phyloP scores from a whole-genome alignment of 2,329 filamentous ascomycete genomes.

The Fusarium tjaetaba region DNA sequence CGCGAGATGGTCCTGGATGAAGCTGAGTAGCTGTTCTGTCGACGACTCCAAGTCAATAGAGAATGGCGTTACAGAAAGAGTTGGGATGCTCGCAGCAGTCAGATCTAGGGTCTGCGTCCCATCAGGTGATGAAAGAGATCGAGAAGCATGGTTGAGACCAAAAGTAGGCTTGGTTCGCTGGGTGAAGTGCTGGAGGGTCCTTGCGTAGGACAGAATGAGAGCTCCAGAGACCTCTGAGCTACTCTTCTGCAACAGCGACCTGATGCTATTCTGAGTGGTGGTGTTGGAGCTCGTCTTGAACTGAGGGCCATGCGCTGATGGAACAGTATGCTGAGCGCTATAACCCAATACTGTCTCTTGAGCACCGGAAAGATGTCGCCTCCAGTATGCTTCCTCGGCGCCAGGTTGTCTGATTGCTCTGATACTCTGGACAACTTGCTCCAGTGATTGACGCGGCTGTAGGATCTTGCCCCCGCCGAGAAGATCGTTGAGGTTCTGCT shows the following conservation, averaged over 20 bases:
- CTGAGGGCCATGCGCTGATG: not conserved
- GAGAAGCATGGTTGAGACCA: slow-evolving; percentile 18
- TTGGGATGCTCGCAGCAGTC: not conserved
- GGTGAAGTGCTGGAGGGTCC: not conserved
- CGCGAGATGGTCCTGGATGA: slow-evolving; percentile 7
- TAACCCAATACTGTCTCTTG: not conserved
- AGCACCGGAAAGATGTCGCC: not conserved
- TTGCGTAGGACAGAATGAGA: slow-evolving; percentile 7
- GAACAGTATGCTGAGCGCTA: accelerated
- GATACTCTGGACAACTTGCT: not conserved
- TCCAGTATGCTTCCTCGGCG: slow-evolving; percentile 3
- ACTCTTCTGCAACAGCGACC: not conserved
- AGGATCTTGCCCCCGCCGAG: accelerated
- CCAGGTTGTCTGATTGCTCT: not conserved
- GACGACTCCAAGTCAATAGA: not conserved
- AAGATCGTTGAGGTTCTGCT: not conserved
- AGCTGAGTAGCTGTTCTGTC: not conserved
- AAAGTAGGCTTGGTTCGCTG: not conserved
- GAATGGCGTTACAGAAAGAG: not conserved
- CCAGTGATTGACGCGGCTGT: not conserved
- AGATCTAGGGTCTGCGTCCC: slow-evolving; percentile 8
- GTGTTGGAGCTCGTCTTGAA: not conserved
- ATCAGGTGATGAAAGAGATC: slow-evolving; percentile 1
- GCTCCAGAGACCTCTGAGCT: not conserved
- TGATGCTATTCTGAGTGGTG: accelerated